phyloP scores from a whole-genome alignment of 148 eudicot genomes.

The Rhododendron vialii region DNA sequence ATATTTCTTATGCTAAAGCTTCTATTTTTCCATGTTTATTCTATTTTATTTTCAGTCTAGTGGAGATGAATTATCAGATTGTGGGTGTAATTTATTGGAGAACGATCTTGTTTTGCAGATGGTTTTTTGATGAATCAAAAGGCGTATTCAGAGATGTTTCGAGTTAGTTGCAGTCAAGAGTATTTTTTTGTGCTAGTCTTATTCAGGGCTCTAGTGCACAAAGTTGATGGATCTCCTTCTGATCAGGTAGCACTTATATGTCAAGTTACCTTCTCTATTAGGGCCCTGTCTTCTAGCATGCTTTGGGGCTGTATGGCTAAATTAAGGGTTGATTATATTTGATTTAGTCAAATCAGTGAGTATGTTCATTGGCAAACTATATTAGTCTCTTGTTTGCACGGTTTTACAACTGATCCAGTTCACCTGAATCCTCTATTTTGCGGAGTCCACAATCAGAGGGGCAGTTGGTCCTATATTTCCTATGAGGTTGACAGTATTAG shows the following conservation, averaged over 20 bases:
- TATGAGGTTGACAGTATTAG: background rate
- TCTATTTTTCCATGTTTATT: background rate
- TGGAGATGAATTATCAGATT: background rate
- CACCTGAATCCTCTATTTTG: background rate
- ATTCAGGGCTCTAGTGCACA: conserved; percentile 1
- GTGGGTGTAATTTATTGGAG: conserved; percentile 5
- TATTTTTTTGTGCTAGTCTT: background rate
- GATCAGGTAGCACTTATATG: background rate
- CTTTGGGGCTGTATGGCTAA: background rate
- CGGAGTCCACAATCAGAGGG: background rate
- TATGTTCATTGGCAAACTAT: background rate
- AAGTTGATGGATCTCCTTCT: background rate
- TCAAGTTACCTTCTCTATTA: background rate
- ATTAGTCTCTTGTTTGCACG: background rate
- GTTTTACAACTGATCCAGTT: background rate
- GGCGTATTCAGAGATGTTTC: conserved; percentile 74
- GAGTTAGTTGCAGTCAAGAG: conserved; percentile 26
- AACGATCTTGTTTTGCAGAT: conserved; percentile 43
- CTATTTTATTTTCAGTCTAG: background rate
- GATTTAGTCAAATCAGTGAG: background rate
- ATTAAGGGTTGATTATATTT: background rate
- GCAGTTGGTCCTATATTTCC: background rate
- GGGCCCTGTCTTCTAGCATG: background rate
- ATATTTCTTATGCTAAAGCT: background rate
- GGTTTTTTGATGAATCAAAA: conserved; percentile 78